These are phyloP conservation scores for Holtermanniella nyarrowii DNA, from an alignment of 768 basidiomycete genomes.

Conservation along the genomic window DNA sequence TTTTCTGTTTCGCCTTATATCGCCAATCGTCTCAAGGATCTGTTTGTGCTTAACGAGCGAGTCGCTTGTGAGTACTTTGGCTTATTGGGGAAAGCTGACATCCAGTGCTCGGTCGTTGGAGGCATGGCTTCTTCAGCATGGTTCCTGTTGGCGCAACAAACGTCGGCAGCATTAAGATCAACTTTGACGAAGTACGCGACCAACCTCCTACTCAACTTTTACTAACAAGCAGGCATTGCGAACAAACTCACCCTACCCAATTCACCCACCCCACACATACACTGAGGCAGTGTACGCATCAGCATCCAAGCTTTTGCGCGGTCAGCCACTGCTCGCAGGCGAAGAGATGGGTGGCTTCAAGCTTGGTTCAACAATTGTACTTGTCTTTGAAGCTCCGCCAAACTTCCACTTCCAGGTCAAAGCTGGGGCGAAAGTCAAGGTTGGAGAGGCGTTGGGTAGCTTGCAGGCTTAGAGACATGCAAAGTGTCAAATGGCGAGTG, in stretches of 20 bases:
- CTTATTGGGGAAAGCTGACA: background rate
- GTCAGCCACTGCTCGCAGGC: conserved; percentile 74
- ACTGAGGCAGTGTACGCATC: conserved; percentile 81
- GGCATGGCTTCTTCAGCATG: conserved; percentile 92
- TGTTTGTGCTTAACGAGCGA: conserved; percentile 97
- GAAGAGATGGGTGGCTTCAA: conserved; percentile 98
- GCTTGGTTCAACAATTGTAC: conserved; percentile 86
- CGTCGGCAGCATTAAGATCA: conserved; percentile 89
- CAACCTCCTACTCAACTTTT: background rate
- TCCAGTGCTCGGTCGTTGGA: conserved; percentile 75
- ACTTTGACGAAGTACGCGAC: conserved; percentile 68
- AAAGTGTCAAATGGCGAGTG: background rate
- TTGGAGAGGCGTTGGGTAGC: conserved; percentile 68
- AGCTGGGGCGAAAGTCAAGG: conserved; percentile 73
- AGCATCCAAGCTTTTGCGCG: conserved; percentile 70
- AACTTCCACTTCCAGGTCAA: conserved; percentile 67
- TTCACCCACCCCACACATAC: conserved; percentile 68
- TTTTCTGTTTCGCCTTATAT: conserved; percentile 96
- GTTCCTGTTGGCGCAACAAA: conserved; percentile 97
- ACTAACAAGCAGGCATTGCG: conserved; percentile 54
- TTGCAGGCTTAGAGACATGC: conserved; percentile 7
- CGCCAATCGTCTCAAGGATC: conserved; percentile 76
- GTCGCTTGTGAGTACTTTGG: conserved; percentile 58
- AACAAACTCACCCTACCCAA: conserved; percentile 65
- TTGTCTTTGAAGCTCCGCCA: conserved; percentile 88